These are phyloP conservation scores for Furcasterigmium furcatum DNA, from an alignment of 2,329 filamentous ascomycete genomes.

Conservation along the genomic window DNA sequence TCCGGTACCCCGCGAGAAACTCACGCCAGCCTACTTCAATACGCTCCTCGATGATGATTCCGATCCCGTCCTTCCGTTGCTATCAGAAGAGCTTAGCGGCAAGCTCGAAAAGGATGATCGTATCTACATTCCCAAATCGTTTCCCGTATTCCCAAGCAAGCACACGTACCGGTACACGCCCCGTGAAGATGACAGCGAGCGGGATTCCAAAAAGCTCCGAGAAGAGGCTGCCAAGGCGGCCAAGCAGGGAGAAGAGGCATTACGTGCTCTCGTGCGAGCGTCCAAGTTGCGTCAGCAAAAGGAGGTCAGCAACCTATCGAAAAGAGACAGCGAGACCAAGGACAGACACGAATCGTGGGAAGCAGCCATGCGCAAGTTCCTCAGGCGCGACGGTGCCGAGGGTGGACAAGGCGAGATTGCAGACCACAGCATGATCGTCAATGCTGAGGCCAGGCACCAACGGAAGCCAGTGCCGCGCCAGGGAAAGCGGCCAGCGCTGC, in stretches of 20 bases:
- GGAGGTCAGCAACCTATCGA: slow-evolving; percentile 55
- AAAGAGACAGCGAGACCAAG: slow-evolving; percentile 48
- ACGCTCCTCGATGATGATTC: slow-evolving; percentile 31
- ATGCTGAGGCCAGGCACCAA: slow-evolving; percentile 49
- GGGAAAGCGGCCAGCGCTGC: slow-evolving; percentile 31
- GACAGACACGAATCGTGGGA: slow-evolving; percentile 60
- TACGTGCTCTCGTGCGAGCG: slow-evolving; percentile 56
- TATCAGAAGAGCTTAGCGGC: slow-evolving; percentile 56
- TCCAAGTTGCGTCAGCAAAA: slow-evolving; percentile 64
- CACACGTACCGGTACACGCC: slow-evolving; percentile 63
- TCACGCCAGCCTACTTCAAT: slow-evolving; percentile 34
- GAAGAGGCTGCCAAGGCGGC: slow-evolving; percentile 58
- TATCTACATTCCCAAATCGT: slow-evolving; percentile 53
- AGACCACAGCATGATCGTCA: slow-evolving; percentile 64
- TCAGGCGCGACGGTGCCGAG: slow-evolving; percentile 32
- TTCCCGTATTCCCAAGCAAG: slow-evolving; percentile 61
- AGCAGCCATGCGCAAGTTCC: slow-evolving; percentile 54
- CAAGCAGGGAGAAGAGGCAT: slow-evolving; percentile 59
- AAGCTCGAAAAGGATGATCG: slow-evolving; percentile 52
- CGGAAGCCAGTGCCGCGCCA: slow-evolving; percentile 50
- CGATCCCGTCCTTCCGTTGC: slow-evolving; percentile 38
- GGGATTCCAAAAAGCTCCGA: slow-evolving; percentile 55
- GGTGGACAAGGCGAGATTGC: slow-evolving; percentile 48
- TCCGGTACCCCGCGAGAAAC: slow-evolving; percentile 38
- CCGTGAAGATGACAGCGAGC: slow-evolving; percentile 39